These are phyloP conservation scores for Hymenoscyphus linearis DNA, from an alignment of 2,329 filamentous ascomycete genomes.

Conservation along the genomic window DNA sequence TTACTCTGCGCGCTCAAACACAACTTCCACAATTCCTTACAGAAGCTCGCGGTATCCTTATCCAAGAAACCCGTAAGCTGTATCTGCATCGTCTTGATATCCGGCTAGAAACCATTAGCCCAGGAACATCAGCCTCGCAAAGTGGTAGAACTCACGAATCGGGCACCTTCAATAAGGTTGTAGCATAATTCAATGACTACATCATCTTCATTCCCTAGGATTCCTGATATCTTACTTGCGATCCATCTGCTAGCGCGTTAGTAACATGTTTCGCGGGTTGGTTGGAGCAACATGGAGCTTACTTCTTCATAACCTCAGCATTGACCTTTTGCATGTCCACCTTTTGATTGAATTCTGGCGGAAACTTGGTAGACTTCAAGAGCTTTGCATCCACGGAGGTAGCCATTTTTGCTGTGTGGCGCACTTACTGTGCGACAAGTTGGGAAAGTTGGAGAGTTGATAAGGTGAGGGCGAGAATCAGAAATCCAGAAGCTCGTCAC, in stretches of 20 bases:
- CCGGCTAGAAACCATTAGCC: constrained; percentile 56
- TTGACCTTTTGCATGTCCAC: constrained; percentile 98
- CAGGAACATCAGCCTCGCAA: constrained; percentile 4
- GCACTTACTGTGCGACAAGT: constrained; percentile 5
- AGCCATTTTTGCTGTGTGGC: constrained; percentile 52
- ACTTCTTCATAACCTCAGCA: constrained; percentile 97
- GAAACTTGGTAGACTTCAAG: constrained; percentile 87
- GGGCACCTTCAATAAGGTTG: constrained; percentile 64
- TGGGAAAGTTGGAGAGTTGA: not conserved
- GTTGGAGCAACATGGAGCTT: constrained; percentile 33
- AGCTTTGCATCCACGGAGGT: constrained; percentile 84
- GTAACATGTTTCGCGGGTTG: constrained; percentile 15
- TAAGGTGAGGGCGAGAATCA: not conserved
- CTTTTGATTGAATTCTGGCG: constrained; percentile 87
- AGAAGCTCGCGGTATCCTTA: constrained; percentile 83
- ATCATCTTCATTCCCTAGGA: constrained; percentile 90
- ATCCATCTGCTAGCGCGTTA: constrained; percentile 68
- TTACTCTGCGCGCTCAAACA: constrained; percentile 85
- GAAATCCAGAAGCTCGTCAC: constrained; percentile 18
- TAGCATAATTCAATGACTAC: constrained; percentile 85
- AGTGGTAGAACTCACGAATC: constrained; percentile 56
- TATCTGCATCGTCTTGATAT: constrained; percentile 93
- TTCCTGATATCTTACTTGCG: constrained; percentile 76
- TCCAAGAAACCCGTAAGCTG: constrained; percentile 93
- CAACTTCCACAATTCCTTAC: constrained; percentile 89